These are phyloP conservation scores for Megacollybia marginata DNA, from an alignment of 768 basidiomycete species.

Conservation along the genomic window DNA sequence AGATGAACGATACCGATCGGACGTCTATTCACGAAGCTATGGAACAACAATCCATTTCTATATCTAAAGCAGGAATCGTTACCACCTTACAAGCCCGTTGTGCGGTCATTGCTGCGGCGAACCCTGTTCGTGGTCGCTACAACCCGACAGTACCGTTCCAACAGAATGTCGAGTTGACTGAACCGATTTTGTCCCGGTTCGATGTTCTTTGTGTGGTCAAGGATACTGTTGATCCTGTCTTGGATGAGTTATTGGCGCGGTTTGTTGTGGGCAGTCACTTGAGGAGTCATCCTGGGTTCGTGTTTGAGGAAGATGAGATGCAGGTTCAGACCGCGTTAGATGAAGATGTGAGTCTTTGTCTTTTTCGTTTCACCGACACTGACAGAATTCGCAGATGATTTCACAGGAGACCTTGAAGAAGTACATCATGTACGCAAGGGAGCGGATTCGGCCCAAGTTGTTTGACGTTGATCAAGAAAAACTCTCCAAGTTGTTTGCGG, in stretches of 20 bases:
- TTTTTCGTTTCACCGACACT: constrained; percentile 1
- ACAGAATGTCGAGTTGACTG: constrained; percentile 97
- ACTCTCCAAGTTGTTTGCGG: constrained; percentile 86
- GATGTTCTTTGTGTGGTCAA: constrained; percentile 98
- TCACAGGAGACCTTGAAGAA: constrained; percentile 94
- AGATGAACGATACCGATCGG: constrained; percentile 98
- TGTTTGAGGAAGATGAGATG: constrained; percentile 82
- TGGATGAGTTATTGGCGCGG: constrained; percentile 91
- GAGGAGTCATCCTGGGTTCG: constrained; percentile 91
- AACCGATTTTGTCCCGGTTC: constrained; percentile 96
- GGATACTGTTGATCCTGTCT: constrained; percentile 93
- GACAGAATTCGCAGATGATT: constrained; percentile 59
- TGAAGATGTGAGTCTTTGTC: constrained; percentile 63
- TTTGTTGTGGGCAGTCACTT: constrained; percentile 98
- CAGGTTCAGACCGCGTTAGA: constrained; percentile 85
- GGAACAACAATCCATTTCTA: constrained; percentile 99
- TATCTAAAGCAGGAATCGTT: constrained; percentile 97
- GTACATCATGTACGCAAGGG: constrained; percentile 98
- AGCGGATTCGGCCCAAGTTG: constrained; percentile 87
- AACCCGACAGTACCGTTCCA: constrained; percentile 98
- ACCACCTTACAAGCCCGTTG: constrained; percentile 97
- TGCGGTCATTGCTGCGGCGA: constrained; percentile 96
- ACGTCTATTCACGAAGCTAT: constrained; percentile 99
- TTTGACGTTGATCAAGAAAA: constrained; percentile 96
- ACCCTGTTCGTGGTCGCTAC: constrained; percentile 94